phyloP scores from a whole-genome alignment of 1,284 basidiomycete species.

The Neonothopanus nambi region DNA sequence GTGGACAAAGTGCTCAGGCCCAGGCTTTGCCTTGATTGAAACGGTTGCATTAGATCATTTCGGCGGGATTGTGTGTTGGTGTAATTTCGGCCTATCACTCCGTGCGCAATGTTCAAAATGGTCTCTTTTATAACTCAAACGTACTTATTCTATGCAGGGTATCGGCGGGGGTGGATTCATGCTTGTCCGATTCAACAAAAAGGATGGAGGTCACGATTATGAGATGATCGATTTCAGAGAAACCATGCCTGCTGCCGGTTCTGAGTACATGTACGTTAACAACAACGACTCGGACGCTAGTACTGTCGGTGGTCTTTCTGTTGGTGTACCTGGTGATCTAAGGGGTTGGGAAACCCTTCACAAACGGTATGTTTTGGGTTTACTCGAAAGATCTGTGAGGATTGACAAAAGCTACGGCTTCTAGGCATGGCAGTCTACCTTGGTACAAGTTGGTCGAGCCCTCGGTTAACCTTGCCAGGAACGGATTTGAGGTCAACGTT shows the following conservation, averaged over 20 bases:
- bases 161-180: constrained; percentile 31
- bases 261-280: constrained; percentile 46
- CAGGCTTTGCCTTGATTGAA: too few species aligned
- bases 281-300: constrained; percentile 26
- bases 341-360: constrained; percentile 51
- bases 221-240: constrained; percentile 56
- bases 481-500: constrained; percentile 42
- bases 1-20: too few species aligned
- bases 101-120: not conserved
- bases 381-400: too few species aligned
- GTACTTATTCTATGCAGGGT: constrained; percentile 2
- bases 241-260: constrained; percentile 42
- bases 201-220: constrained; percentile 16
- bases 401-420: not conserved
- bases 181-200: constrained; percentile 39
- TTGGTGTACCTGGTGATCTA: constrained; percentile 58
- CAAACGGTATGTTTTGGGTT: constrained; percentile 27
- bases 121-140: not conserved
- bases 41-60: constrained; percentile 33
- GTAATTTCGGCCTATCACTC: constrained; percentile 27
- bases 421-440: constrained; percentile 38
- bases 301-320: constrained; percentile 51
- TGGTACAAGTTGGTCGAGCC: constrained; percentile 51
- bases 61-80: constrained; percentile 57
- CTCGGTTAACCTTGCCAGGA: constrained; percentile 44